A percentile compares a stretch with the other conserved stretches of the same genome.
Evolutionary conservation across 2,329 filamentous ascomycete genomes (phyloP).

Genomic region (Pseudomassariella vexata): DNA sequence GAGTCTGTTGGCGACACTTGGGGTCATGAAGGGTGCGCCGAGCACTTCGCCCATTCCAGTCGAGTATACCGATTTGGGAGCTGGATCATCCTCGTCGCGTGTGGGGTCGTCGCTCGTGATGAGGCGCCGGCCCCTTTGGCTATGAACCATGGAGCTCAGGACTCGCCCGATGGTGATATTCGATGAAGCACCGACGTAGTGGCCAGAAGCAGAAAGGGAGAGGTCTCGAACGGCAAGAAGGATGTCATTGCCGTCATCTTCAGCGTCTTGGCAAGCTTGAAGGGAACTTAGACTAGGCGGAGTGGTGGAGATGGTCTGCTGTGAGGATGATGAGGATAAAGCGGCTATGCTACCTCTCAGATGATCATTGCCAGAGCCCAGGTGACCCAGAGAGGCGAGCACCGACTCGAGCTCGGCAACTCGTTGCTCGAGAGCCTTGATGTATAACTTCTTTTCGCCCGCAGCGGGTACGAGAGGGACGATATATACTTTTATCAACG

Average conservation of each 20-base stretch:
- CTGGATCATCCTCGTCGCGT: conserved; percentile 17
- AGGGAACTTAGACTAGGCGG: conserved; percentile 8
- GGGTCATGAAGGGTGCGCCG: conserved; percentile 19
- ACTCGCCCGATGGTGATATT: conserved; percentile 25
- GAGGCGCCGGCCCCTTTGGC: conserved; percentile 12
- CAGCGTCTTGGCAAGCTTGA: conserved; percentile 11
- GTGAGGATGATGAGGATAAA: conserved; percentile 10
- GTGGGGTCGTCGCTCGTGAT: conserved; percentile 11
- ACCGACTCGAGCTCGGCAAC: conserved; percentile 20
- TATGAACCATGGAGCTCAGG: conserved; percentile 22
- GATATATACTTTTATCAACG: conserved; percentile 18
- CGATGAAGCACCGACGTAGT: conserved; percentile 22
- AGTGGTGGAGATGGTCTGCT: conserved; percentile 7
- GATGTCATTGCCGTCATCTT: conserved; percentile 22
- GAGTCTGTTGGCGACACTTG: conserved; percentile 17
- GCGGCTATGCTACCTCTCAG: conserved; percentile 12
- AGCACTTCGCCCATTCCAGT: conserved; percentile 15
- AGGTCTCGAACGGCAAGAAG: conserved; percentile 21
- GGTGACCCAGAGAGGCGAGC: conserved; percentile 18
- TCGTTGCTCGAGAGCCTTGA: conserved; percentile 22
- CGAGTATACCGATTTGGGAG: conserved; percentile 22
- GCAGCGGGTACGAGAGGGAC: conserved; percentile 23
- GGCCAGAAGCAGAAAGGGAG: conserved; percentile 22
- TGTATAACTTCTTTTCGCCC: conserved; percentile 23
- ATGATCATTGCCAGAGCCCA: conserved; percentile 14